Evolutionary conservation across 2,329 filamentous ascomycete genomes (phyloP), one percentile per base, ranked within the genome.

Genomic region (Sporothrix curviconia): DNA sequence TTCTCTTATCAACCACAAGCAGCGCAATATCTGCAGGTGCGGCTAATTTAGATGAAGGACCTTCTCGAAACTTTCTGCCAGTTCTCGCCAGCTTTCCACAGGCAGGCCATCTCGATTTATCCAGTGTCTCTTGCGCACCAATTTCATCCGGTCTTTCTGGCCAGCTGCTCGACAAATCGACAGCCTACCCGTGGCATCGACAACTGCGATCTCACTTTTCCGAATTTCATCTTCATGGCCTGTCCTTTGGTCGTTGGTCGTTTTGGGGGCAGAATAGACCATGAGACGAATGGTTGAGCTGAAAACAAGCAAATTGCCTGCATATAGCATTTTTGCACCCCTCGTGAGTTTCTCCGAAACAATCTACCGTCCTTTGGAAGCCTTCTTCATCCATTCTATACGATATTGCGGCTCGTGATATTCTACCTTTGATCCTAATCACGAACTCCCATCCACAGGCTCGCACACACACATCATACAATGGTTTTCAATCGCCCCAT

Each of bases 11-110:
- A n/a, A n/a, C n/a, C n/a, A n/a, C 17, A 40, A 19, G 19, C 9
- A 12, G 36, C 15, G 2, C 25, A 39, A 19, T 51, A 17, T 54
- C 30, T 56, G 46, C 43, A n/a, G 24, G 22, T 44, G 40, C 36
- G 51, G 52, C 40, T 58, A 58, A 58, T 58, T 43, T 56, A 55
- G 46, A 60, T 53, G 59, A 60, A 60, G 59, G 59, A 60, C 52
- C 59, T 58, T 60, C 56, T 60, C 59, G 55, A 56, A 58, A 43
- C 34, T 47, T 58, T 58, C 56, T 37, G 42, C 37, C 44, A 53
- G 46, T n/a, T 34, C 28, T 34, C 50, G 9, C 11, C 55, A 37
- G 14, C 25, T 46, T 30, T 50, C 44, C 22, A 36, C 28, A n/a
- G 9, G 12, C 19, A 4, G 30, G 24, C 28, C 22, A 28, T 46